Evolutionary conservation across 1,284 basidiomycete genomes (phyloP).

Genomic region (Sporisorium iseilematis-ciliati): DNA sequence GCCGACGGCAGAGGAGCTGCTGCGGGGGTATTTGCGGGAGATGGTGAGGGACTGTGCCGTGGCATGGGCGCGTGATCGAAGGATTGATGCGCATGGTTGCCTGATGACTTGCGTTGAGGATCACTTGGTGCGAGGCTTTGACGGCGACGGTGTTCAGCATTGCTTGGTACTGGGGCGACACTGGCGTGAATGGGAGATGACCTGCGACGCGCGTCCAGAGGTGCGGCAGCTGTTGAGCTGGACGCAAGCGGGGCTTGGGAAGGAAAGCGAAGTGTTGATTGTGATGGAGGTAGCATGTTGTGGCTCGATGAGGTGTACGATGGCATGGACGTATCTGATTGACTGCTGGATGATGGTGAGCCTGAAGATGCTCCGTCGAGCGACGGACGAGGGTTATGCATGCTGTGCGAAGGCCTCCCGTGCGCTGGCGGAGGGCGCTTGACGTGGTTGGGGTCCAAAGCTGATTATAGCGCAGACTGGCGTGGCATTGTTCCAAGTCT

Average conservation of each 20-base stretch:
- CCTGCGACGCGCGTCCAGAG: constrained; percentile 25
- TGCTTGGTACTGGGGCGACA: background rate
- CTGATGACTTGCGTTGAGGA: constrained; percentile 4
- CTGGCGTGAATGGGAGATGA: constrained; percentile 20
- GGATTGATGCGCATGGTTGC: background rate
- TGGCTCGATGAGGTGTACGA: constrained; percentile 3
- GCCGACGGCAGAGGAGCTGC: background rate
- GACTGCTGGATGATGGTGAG: constrained; percentile 18
- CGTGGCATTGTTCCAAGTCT: background rate
- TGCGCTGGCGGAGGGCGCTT: background rate
- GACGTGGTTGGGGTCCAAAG: background rate
- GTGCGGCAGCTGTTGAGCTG: constrained; percentile 7
- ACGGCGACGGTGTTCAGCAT: constrained; percentile 12
- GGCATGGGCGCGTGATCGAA: background rate
- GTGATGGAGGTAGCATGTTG: constrained; percentile 39
- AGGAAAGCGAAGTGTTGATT: constrained; percentile 39
- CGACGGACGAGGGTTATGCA: constrained; percentile 22
- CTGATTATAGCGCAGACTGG: background rate
- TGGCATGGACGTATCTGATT: constrained; percentile 3
- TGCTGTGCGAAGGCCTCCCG: background rate
- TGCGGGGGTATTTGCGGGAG: background rate
- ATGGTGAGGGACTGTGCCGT: constrained; percentile 7
- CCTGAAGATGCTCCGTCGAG: constrained; percentile 8
- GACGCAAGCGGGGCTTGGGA: constrained; percentile 16
- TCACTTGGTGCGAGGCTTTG: constrained; percentile 4